These are phyloP conservation scores for Rubia yunnanensis DNA, from an alignment of 257 asterid species.

Conservation along the genomic window DNA sequence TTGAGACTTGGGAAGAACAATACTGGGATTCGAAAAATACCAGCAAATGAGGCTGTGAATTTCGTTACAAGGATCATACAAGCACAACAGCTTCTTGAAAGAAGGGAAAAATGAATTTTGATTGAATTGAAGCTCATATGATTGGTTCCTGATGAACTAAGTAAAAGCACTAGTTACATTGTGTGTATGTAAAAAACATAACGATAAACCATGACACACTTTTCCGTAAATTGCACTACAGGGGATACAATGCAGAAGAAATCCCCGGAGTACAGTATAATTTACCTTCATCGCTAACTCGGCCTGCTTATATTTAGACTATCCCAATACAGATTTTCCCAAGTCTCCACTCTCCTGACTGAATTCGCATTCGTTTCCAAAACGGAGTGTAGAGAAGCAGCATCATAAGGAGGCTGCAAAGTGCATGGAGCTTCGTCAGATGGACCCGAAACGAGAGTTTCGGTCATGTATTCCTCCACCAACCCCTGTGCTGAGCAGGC, in stretches of 20 bases:
- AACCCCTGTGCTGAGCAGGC: conserved; percentile 48
- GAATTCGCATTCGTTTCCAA: conserved; percentile 22
- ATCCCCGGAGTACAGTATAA: no score
- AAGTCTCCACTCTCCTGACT: conserved; percentile 40
- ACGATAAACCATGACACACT: no score
- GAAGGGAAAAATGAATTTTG: no score
- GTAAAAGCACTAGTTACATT: no score
- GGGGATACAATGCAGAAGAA: no score
- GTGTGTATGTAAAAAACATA: no score
- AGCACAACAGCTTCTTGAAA: no score
- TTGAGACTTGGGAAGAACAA: conserved; percentile 48
- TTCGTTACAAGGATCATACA: no score
- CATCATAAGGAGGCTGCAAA: conserved; percentile 53
- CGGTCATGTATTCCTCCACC: conserved; percentile 44
- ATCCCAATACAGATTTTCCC: conserved; percentile 52
- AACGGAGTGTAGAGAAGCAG: conserved; percentile 43
- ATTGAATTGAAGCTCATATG: no score
- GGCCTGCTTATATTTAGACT: conserved; percentile 18
- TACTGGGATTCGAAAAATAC: conserved; percentile 35
- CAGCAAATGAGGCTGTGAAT: no score
- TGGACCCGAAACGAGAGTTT: conserved; percentile 45
- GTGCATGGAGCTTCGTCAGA: conserved; percentile 32
- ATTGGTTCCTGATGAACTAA: no score
- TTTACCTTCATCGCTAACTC: background rate
- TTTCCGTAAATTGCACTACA: no score